phyloP scores from a whole-genome alignment of 108 stramenopile genomes.

The Schizochytrium sp. region DNA sequence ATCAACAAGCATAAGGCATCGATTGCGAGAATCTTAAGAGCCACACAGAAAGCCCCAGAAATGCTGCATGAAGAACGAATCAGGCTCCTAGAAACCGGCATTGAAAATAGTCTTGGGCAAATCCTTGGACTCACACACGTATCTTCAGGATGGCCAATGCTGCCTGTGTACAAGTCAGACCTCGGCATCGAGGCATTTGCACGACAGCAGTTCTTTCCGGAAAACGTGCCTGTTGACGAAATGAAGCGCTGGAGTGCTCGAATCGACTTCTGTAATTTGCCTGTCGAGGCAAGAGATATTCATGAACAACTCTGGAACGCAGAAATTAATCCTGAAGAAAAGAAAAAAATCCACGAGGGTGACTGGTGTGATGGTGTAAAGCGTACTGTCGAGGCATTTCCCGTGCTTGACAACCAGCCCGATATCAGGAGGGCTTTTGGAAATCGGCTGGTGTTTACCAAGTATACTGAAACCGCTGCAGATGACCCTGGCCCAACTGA shows the following conservation, averaged over 20 bases:
- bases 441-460: background rate
- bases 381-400: background rate
- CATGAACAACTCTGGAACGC: background rate
- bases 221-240: background rate
- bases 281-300: background rate
- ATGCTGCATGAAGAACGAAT: background rate
- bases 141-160: background rate
- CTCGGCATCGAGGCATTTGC: background rate
- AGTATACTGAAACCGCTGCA: background rate
- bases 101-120: background rate
- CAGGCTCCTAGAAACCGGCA: background rate
- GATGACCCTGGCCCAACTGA: background rate
- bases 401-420: background rate
- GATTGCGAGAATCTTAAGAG: background rate
- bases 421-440: background rate
- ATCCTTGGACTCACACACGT: conserved; percentile 38
- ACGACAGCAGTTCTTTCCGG: conserved; percentile 9
- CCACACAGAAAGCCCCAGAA: background rate
- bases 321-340: background rate
- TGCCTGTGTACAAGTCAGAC: background rate
- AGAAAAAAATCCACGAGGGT: background rate
- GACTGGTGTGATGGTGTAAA: background rate
- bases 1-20: conserved; percentile 58
- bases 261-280: background rate
- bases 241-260: conserved; percentile 3